phyloP scores from a whole-genome alignment of 2,329 filamentous ascomycete genomes.

The Westerdykella sp. region DNA sequence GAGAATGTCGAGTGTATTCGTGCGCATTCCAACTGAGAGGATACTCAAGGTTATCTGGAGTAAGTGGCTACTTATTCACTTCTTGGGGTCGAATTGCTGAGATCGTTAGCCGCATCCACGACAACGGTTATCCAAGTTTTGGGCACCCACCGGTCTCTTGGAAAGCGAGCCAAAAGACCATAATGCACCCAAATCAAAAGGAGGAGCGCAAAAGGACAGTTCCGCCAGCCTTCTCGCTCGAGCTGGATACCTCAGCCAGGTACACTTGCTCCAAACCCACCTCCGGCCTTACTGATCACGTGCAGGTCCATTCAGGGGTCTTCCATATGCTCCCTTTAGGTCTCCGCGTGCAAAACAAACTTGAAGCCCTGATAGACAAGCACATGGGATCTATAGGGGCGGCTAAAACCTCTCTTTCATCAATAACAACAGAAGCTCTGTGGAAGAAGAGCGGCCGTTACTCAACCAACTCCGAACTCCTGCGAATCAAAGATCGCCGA shows the following conservation, averaged over 20 bases:
- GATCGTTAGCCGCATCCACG: slow-evolving; percentile 49
- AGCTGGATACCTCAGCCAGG: slow-evolving; percentile 43
- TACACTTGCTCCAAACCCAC: slow-evolving; percentile 8
- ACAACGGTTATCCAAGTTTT: slow-evolving; percentile 64
- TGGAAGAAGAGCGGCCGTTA: slow-evolving; percentile 82
- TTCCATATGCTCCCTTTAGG: slow-evolving; percentile 90
- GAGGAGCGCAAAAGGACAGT: slow-evolving; percentile 22
- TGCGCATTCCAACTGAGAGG: slow-evolving; percentile 29
- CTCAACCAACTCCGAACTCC: slow-evolving; percentile 73
- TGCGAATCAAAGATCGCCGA: slow-evolving; percentile 74
- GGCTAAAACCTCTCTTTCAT: slow-evolving; percentile 75
- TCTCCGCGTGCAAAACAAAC: slow-evolving; percentile 77
- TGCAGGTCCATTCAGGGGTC: slow-evolving; percentile 74
- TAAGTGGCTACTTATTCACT: too few relatives aligned
- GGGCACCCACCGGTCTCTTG: slow-evolving; percentile 62
- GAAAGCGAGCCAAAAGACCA: background rate
- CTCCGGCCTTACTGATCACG: slow-evolving; percentile 14
- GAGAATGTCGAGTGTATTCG: slow-evolving; percentile 15
- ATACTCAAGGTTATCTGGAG: too few relatives aligned
- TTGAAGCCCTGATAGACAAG: slow-evolving; percentile 78
- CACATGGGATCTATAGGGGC: slow-evolving; percentile 80
- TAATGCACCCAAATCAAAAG: background rate
- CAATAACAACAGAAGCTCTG: slow-evolving; percentile 74
- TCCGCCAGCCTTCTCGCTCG: slow-evolving; percentile 42
- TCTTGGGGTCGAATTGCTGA: background rate